phyloP scores from a whole-genome alignment of 75 land plant genomes.

The Chamaecyparis obtusa region DNA sequence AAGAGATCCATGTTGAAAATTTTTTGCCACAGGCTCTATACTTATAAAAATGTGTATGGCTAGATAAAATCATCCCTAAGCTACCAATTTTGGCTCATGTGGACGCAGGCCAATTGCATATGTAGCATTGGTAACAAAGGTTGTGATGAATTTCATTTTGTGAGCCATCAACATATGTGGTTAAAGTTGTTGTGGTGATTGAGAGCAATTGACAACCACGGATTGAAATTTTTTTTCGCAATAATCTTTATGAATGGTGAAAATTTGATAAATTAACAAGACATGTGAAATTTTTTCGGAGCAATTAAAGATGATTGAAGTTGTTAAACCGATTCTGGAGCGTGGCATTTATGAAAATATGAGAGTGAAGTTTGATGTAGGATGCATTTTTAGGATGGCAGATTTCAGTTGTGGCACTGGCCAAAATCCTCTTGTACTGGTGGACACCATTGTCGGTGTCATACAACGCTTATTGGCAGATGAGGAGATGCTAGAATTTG shows the following conservation, averaged over 20 bases:
- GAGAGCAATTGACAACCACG: not conserved
- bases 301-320: too few relatives aligned
- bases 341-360: conserved; percentile 11
- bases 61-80: not conserved
- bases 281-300: too few relatives aligned
- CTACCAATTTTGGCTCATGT: not conserved
- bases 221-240: too few relatives aligned
- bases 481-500: too few relatives aligned
- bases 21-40: not conserved
- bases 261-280: too few relatives aligned
- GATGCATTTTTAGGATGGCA: conserved; percentile 22
- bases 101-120: not conserved
- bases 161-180: not conserved
- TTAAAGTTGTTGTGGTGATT: not conserved
- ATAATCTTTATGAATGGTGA: too few relatives aligned
- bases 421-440: not conserved
- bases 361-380: not conserved
- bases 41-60: not conserved
- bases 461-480: too few relatives aligned
- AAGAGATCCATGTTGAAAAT: not conserved
- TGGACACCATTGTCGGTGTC: too few relatives aligned
- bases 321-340: conserved; percentile 9
- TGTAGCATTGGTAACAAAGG: not conserved
- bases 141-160: not conserved
- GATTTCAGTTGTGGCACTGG: conserved; percentile 50